These are phyloP conservation scores for Psilocybe cyanescens DNA, from an alignment of 768 basidiomycete species.

Conservation along the genomic window DNA sequence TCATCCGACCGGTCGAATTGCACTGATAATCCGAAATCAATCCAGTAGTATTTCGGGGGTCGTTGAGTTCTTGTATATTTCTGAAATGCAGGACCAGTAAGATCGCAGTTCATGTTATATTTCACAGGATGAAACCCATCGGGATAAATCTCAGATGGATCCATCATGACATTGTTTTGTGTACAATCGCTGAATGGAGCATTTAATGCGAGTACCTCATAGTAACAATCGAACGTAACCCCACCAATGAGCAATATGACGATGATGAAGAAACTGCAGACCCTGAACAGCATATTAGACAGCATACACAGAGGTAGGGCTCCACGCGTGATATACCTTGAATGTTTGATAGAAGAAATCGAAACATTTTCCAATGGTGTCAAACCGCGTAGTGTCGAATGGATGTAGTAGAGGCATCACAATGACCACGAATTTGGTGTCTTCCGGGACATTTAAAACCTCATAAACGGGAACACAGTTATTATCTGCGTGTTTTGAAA, in stretches of 20 bases:
- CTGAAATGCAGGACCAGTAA: constrained; percentile 13
- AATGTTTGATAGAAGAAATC: constrained; percentile 36
- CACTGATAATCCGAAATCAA: constrained; percentile 40
- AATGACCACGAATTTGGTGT: constrained; percentile 20
- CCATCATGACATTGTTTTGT: constrained; percentile 39
- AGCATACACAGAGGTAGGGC: background rate
- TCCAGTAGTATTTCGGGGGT: constrained; percentile 38
- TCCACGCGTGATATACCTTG: constrained; percentile 26
- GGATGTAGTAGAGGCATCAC: constrained; percentile 33
- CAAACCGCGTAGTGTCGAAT: constrained; percentile 31
- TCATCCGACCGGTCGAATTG: constrained; percentile 27
- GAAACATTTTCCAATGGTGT: constrained; percentile 37
- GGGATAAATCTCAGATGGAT: constrained; percentile 29
- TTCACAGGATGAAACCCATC: constrained; percentile 28
- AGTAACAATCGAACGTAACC: background rate
- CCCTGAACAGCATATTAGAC: constrained; percentile 22
- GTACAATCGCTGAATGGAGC: constrained; percentile 19
- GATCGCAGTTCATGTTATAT: constrained; percentile 22
- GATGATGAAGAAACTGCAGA: constrained; percentile 37
- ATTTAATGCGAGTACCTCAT: background rate
- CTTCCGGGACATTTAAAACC: constrained; percentile 22
- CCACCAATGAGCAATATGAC: constrained; percentile 39
- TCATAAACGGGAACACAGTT: constrained; percentile 36
- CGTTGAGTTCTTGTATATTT: constrained; percentile 30
- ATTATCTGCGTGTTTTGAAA: constrained; percentile 29